phyloP scores from a whole-genome alignment of 176 grass and related monocot genomes.

The Bromus sterilis region DNA sequence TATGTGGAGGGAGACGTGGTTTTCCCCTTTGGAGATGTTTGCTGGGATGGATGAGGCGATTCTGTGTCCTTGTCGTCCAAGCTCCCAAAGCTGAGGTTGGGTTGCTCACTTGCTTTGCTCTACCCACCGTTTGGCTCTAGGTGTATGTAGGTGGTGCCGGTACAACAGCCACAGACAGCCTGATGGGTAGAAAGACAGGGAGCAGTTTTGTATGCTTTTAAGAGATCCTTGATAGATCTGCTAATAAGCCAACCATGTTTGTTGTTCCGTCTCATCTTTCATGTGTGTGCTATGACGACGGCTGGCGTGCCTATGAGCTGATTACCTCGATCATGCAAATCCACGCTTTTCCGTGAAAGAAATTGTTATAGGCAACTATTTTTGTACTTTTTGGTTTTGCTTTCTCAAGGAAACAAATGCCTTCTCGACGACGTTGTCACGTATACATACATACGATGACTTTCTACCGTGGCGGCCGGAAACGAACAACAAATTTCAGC shows the following conservation, averaged over 20 bases:
- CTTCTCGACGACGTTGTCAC: neutral
- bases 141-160: neutral
- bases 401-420: neutral
- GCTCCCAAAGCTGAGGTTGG: neutral
- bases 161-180: neutral
- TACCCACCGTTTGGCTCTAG: neutral
- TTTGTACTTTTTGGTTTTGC: neutral
- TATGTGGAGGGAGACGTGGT: too few relatives aligned
- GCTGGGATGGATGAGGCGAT: neutral
- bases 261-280: too few relatives aligned
- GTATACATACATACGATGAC: neutral
- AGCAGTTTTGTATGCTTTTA: too few relatives aligned
- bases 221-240: too few relatives aligned
- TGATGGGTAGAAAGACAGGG: neutral
- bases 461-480: neutral
- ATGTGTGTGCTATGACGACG: too few relatives aligned
- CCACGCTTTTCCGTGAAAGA: too few relatives aligned
- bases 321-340: too few relatives aligned
- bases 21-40: neutral
- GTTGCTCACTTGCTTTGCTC: neutral
- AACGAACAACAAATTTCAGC: neutral
- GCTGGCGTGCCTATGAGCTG: too few relatives aligned
- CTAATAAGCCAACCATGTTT: too few relatives aligned
- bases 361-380: too few relatives aligned
- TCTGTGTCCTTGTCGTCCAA: neutral